Base-by-base conservation (phyloP, 441 rosid genomes). In the Dalechampia spathulata region DNA sequence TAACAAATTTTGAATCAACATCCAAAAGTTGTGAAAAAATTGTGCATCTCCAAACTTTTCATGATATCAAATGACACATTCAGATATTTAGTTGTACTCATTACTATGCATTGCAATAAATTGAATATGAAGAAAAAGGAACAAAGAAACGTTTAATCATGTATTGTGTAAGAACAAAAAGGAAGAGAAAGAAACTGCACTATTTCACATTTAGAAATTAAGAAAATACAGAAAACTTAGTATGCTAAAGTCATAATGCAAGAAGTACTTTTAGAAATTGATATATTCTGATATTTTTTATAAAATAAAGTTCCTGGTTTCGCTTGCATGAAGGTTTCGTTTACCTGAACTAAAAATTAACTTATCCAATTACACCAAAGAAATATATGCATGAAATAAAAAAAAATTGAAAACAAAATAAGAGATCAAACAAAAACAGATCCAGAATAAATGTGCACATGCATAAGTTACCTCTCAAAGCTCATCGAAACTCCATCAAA, bases 401-500 rank as follows among this genome's bases (percentile, higher is more conserved):
- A 43, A 43, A 22, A 9, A 1, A 37, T 39, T 22, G 14, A 39
- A 49, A 27, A 39, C 0, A 16, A 17, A 4, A 45, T 1, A 46
- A 5, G 15, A 30, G 34, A n/a, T 38, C 45, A 43, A 61, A 22
- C 34, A 25, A 17, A 10, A 34, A 52, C 41, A 44, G 13, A 42
- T 17, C n/a, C n/a, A 7, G 39, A 57, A n/a, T 23, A n/a, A 28
- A 22, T 19, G 27, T 49, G 10, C 6, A 45, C 15, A 23, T 23
- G 32, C 32, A n/a, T 43, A 52, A n/a, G 47, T 57, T 80, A 92
- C 99, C 99, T 89, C 68, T 83, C 86, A 75, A 92, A 79, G 70
- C 71, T 83, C 64, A 78, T 49, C 57, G 75, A 82, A 73, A 92
- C 80, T 66, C 90, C 92, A 60, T 82, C 95, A 74, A 92, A 86